Evolutionary conservation across 225 moss, liverwort and hornwort genomes (phyloP), one percentile per base, ranked within the genome.

Genomic region (Ulota crispa): DNA sequence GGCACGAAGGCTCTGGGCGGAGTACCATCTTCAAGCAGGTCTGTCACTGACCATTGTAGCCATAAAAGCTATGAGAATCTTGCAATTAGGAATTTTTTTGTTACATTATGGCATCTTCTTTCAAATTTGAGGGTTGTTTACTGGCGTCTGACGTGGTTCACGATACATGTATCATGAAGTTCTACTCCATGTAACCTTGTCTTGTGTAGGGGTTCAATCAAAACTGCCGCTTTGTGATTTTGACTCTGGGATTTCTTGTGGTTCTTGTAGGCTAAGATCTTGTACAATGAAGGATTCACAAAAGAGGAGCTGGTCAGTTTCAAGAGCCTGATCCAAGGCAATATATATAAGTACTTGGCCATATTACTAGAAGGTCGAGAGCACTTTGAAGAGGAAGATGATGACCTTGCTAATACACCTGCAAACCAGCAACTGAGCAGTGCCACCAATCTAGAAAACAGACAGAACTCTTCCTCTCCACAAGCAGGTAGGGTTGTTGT

Each of bases 21-120:
- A 96, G 99, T 87, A 99, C 99, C 68, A 91, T 99, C 37, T 96
- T 94, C 78, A 99, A 99, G 87, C 99, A 99, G 95, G 98, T 99
- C 32, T 88, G 81, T 80, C 12, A 21, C 45, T 68, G 57, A 32
- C 70, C 68, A 23, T 80, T 2, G 64, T 70, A 50, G 52, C 18
- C 27, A 27, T 66, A 74, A 67, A 28, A 56, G 54, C 73, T 42
- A 72, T 7, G 36, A 61, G 27, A 42, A 34, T 65, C 59, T 8
- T 60, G 50, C 41, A 80, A 31, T 56, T 54, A 43, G 43, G 8
- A 41, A 65, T 50, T 37, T 55, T 39, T 47, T 53, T 83, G 2
- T 61, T 47, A 16, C 27, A 50, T 50, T 50, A 41, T 70, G 54
- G 6, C 26, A n/a, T 1, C 5, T 23, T 78, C 34, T 73, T 68